Percentiles rank a stretch among this genome's conserved stretches.
Conservation (phyloP, 768 basidiomycete species). For the Boletus vermiculosoides region DNA sequence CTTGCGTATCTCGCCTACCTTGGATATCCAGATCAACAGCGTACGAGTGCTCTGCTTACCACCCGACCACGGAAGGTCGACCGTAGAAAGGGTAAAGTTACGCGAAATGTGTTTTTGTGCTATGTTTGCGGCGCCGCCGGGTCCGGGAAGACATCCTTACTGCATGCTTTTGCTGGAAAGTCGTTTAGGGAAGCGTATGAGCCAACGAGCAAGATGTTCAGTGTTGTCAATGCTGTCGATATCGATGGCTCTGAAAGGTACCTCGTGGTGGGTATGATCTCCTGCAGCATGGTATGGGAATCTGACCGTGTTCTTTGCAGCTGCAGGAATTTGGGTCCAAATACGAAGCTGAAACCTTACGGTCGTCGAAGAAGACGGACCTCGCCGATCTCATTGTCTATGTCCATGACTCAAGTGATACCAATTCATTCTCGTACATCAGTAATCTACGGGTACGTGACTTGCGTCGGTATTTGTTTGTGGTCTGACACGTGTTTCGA, state of each 20-base stretch:
- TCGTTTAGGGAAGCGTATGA: conserved; percentile 72
- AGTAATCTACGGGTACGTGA: conserved; percentile 83
- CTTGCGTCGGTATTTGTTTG: neutral
- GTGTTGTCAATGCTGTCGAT: conserved; percentile 93
- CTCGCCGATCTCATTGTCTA: conserved; percentile 93
- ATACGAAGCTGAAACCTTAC: conserved; percentile 87
- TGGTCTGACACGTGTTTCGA: conserved; percentile 23
- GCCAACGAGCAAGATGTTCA: conserved; percentile 86
- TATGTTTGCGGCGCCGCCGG: conserved; percentile 96
- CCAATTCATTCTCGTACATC: conserved; percentile 98
- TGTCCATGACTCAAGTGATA: conserved; percentile 96
- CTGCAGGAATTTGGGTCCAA: conserved; percentile 96
- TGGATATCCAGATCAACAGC: conserved; percentile 78
- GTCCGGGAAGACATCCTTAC: conserved; percentile 87
- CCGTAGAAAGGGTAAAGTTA: conserved; percentile 82
- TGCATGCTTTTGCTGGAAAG: conserved; percentile 85
- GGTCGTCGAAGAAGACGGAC: conserved; percentile 89
- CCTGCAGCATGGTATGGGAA: conserved; percentile 35
- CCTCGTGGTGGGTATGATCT: conserved; percentile 70
- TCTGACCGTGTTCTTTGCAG: conserved; percentile 39
- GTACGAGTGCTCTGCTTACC: conserved; percentile 82
- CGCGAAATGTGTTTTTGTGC: conserved; percentile 88
- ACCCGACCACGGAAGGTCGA: conserved; percentile 84
- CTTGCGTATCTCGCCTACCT: conserved; percentile 94
- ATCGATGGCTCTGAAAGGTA: conserved; percentile 95